Base-by-base conservation (phyloP, 441 rosid genomes). In the Populus hybrid region DNA sequence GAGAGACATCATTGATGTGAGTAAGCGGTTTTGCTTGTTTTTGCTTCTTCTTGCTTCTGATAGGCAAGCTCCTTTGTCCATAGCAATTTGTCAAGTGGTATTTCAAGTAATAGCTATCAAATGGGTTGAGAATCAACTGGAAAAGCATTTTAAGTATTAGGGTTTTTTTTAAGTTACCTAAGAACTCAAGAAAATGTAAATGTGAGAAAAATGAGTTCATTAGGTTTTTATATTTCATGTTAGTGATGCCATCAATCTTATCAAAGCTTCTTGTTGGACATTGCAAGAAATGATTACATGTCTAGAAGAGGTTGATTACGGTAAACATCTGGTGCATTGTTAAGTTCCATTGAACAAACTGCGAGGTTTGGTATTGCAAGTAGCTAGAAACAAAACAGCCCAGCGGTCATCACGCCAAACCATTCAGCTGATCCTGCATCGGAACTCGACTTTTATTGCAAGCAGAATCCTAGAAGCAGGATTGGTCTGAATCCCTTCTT, bases 141-240 rank as follows among this genome's bases (percentile, higher is more conserved):
- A 64, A 78, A 71, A 71, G 53, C 53, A 30, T 21, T 40, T 66
- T 1, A 18, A 70, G 69, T 8, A 63, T 10, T 63, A 78, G 46
- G 59, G 64, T 67, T 67, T 66, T 40, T 30, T 24, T 30, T 0
- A 9, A 74, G 59, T 63, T 6, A 11, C 67, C 67, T 46, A 71
- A 66, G 76, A 71, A 72, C 71, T 67, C 65, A 7, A 23, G 35
- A 30, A 71, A 71, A 32, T 78, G 80, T 78, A 78, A 71, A 77
- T 77, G 67, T 30, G 67, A 4, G 53, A 76, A 57, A 11, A 38
- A 4, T n/a, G 69, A 72, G 76, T 72, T 78, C 67, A 46, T 40
- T 11, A 30, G 72, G 72, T 53, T 30, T 16, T 40, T 21, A 21
- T 71, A 42, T 46, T 46, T 24, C 26, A 32, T 50, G 2, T 38